Evolutionary conservation across 2,329 filamentous ascomycete species (phyloP), one percentile per base, ranked within the genome.

Genomic region (Diaporthe sp.): DNA sequence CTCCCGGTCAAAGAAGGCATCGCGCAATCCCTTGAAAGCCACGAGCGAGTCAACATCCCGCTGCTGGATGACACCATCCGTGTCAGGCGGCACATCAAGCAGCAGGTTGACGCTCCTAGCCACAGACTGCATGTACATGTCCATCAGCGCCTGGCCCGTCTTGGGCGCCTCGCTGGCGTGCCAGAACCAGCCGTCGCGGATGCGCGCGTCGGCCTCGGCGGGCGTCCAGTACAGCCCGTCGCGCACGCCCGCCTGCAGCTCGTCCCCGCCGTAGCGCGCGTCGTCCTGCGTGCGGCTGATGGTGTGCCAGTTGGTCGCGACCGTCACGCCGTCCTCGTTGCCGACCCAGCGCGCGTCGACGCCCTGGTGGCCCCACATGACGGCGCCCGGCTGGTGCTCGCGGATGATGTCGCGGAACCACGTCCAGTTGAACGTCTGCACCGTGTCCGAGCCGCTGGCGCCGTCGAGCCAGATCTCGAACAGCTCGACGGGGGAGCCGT

Each of bases 391-490:
- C 75, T 82, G 81, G 62, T 81, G 71, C 68, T 73, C 34, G 39
- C 78, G 81, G 46, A 82, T 82, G 68, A 81, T 80, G 61, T 81
- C 77, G n/a, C 81, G 81, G 73, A 82, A 82, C 17, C 62, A 31
- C 0, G 80, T 76, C 79, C 79, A 82, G 78, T 81, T 77, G 73
- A 82, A 82, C 1, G 81, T 82, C 71, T 82, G 81, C 10, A 79
- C 79, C 10, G 81, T 82, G 60, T 77, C 72, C 3, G 80, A 82
- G 19, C 81, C 81, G 67, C 81, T 82, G 10, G 80, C 80, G n/a
- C 81, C 81, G 57, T 82, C 81, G n/a, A 82, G 79, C 81, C 81
- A 82, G 37, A 82, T 19, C 71, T 82, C 81, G n/a, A 80, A 82
- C 13, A 82, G 51, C 28, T 81, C 74, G 28, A 81, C 55, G 0